These are phyloP conservation scores for Leptomonas seymouri DNA, from an alignment of 208 protist species.

Conservation along the genomic window DNA sequence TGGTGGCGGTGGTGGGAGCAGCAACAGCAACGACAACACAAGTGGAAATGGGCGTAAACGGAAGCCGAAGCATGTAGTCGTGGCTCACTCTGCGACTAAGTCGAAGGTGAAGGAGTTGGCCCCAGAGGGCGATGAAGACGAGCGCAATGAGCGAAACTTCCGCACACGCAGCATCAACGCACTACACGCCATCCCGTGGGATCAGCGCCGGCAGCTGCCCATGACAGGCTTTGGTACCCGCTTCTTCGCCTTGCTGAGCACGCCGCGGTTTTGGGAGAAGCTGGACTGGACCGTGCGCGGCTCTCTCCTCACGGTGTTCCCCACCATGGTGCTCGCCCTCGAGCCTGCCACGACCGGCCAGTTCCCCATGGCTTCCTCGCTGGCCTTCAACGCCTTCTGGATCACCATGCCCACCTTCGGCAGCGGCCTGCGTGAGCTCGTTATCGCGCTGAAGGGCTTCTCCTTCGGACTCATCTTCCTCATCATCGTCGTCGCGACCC, in stretches of 20 bases:
- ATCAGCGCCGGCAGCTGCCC: conserved; percentile 78
- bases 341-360: conserved; percentile 65
- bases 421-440: conserved; percentile 72
- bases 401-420: conserved; percentile 91
- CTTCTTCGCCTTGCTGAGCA: conserved; percentile 77
- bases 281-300: conserved; percentile 87
- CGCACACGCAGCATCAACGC: conserved; percentile 66
- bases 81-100: conserved; percentile 21
- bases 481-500: conserved; percentile 65
- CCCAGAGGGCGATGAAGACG: conserved; percentile 60
- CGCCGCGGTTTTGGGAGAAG: conserved; percentile 91
- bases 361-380: conserved; percentile 77
- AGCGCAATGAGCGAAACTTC: conserved; percentile 73
- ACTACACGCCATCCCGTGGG: conserved; percentile 90
- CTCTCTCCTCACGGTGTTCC: conserved; percentile 83
- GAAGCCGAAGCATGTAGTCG: conserved; percentile 14
- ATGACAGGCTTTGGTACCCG: conserved; percentile 82
- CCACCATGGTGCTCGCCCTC: conserved; percentile 86
- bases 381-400: conserved; percentile 90
- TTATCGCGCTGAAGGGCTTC: conserved; percentile 85
- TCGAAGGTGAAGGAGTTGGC: conserved; percentile 29
- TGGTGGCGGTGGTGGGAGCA: conserved; percentile 13
- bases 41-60: background rate
- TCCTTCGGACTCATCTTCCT: conserved; percentile 70
- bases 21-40: conserved; percentile 1